Evolutionary conservation across 2,329 filamentous ascomycete genomes (phyloP), one percentile per base, ranked within the genome.

Genomic region (Aspergillus sp.): DNA sequence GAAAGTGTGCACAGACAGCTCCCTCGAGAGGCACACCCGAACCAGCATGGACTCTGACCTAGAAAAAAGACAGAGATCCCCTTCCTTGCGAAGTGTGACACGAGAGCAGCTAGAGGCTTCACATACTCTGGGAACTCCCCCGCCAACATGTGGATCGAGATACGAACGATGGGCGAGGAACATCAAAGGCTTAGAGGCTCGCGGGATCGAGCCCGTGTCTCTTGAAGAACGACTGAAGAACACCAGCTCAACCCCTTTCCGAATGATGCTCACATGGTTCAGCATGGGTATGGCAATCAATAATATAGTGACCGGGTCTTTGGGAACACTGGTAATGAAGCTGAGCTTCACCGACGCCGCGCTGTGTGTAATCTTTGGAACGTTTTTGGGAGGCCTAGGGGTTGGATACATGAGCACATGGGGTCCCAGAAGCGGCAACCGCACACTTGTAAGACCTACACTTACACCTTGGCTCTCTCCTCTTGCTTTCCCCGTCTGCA

Each of bases 351-450:
- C 66, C 5, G 79, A 81, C 65, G 72, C 74, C 8, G 74, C 74
- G 15, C 60, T 76, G 4, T 77, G 75, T 58, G 76, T 72, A 3
- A 61, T 78, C 8, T 74, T 79, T 56, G 78, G 76, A 1, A 72
- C 69, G 8, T 53, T 78, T 8, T 49, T 76, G 9, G 77, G 77
- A 12, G 62, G 69, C 28, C 55, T 68, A n/a, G 67, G 69, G 0
- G 72, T 75, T 23, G 77, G 74, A 5, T 80, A 79, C 62, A 78
- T 79, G 68, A 74, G 73, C 55, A 79, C 70, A 15, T 80, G 72
- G 72, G 78, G 78, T 12, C 74, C 78, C 1, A 58, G 58, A 51
- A 80, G 77, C 62, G 78, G 78, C 17, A 77, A 77, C 63, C 70
- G 78, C 54, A 80, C 77, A 28, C 70, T 80, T 72, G 78, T 78